Evolutionary conservation across 2,329 filamentous ascomycete genomes (phyloP).

Genomic region (Shiraia sp.): DNA sequence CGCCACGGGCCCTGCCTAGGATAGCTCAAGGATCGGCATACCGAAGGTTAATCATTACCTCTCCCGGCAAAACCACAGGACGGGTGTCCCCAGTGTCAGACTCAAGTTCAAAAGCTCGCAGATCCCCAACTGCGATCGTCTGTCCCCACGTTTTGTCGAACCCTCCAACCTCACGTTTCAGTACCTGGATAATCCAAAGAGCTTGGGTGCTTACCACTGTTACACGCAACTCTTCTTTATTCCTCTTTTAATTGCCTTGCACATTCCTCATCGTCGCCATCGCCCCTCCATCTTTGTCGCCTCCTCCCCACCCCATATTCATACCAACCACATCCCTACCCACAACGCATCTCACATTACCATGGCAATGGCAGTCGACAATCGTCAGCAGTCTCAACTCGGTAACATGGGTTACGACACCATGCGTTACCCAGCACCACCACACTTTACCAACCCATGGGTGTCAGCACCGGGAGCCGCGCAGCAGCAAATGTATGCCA

Average conservation of each 20-base stretch:
- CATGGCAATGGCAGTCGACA: constrained; percentile 96
- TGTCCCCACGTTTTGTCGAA: constrained; percentile 54
- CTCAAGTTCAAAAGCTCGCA: constrained; percentile 50
- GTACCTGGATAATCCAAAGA: constrained; percentile 26
- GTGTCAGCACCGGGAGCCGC: constrained; percentile 61
- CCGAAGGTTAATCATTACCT: constrained; percentile 43
- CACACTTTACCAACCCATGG: constrained; percentile 93
- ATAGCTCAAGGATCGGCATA: constrained; percentile 44
- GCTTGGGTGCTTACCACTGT: constrained; percentile 28
- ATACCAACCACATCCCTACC: too few relatives aligned
- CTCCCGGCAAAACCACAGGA: constrained; percentile 34
- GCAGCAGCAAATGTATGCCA: constrained; percentile 66
- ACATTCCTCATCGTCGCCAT: constrained; percentile 18
- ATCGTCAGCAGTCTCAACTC: constrained; percentile 72
- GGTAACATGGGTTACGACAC: constrained; percentile 76
- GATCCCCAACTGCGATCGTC: constrained; percentile 55
- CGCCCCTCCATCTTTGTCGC: constrained; percentile 10
- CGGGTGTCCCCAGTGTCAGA: constrained; percentile 42
- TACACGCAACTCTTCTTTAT: constrained; percentile 31
- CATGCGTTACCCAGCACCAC: constrained; percentile 67
- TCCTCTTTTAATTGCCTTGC: too few relatives aligned
- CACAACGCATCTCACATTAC: too few relatives aligned
- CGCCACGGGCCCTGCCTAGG: constrained; percentile 41
- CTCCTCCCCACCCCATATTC: constrained; percentile 1
- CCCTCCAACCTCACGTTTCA: constrained; percentile 43